These are phyloP conservation scores for Acorus calamus DNA, from an alignment of 106 monocot species.

Conservation along the genomic window DNA sequence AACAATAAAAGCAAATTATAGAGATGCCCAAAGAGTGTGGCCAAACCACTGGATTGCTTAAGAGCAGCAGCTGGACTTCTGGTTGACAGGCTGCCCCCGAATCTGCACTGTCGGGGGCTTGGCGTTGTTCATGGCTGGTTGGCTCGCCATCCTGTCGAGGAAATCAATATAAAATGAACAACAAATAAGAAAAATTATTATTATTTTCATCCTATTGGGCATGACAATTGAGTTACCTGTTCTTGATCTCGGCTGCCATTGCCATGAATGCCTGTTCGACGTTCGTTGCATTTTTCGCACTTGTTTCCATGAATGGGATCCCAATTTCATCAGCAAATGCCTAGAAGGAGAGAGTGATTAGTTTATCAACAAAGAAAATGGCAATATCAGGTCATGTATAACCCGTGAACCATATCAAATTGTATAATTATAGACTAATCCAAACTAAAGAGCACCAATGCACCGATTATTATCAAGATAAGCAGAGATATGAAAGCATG, in stretches of 20 bases:
- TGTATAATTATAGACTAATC: too few relatives aligned
- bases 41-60: not conserved
- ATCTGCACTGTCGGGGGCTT: conserved; percentile 15
- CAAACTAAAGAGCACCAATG: too few relatives aligned
- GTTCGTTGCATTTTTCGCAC: conserved; percentile 60
- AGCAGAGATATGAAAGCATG: too few relatives aligned
- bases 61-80: conserved; percentile 16
- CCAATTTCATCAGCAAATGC: conserved; percentile 77
- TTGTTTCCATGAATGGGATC: conserved; percentile 67
- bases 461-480: too few relatives aligned
- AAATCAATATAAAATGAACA: not conserved
- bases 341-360: conserved; percentile 2
- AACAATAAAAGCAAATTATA: too few relatives aligned
- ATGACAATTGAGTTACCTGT: conserved; percentile 26
- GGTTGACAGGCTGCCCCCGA: conserved; percentile 16
- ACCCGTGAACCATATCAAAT: too few relatives aligned
- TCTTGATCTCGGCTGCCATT: conserved; percentile 50
- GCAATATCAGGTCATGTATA: too few relatives aligned
- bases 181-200: too few relatives aligned
- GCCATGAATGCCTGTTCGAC: conserved; percentile 73
- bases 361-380: too few relatives aligned
- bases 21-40: too few relatives aligned
- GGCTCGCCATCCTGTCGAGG: conserved; percentile 13
- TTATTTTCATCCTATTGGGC: too few relatives aligned
- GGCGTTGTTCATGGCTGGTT: conserved; percentile 6